Evolutionary conservation across 2,329 filamentous ascomycete species (phyloP).

Genomic region (Ceratocystis papillata): DNA sequence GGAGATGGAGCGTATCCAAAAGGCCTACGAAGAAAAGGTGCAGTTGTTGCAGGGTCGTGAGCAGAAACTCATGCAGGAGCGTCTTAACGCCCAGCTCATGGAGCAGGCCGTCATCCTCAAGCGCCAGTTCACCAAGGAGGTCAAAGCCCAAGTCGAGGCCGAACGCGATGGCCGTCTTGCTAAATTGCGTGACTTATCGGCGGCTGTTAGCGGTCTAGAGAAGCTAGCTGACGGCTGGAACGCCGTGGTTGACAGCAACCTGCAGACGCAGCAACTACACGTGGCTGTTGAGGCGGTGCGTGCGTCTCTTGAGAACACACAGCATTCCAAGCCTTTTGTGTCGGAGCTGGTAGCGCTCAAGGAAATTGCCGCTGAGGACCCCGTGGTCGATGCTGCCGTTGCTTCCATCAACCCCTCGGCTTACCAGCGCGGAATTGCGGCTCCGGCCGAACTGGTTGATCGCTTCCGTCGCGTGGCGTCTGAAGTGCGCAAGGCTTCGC

Average conservation of each 20-base stretch:
- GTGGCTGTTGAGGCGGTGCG: constrained; percentile 91
- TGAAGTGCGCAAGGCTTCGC: constrained; percentile 87
- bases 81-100: constrained; percentile 70
- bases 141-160: constrained; percentile 71
- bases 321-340: constrained; percentile 70
- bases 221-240: constrained; percentile 83
- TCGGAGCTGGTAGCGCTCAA: constrained; percentile 89
- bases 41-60: constrained; percentile 68
- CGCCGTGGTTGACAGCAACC: constrained; percentile 75
- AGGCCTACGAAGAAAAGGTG: constrained; percentile 69
- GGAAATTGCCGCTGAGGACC: constrained; percentile 73
- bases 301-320: constrained; percentile 62
- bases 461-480: constrained; percentile 85
- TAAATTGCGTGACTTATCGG: constrained; percentile 69
- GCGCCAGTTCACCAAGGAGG: constrained; percentile 66
- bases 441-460: constrained; percentile 76
- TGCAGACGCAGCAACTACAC: constrained; percentile 90
- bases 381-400: constrained; percentile 84
- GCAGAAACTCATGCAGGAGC: constrained; percentile 69
- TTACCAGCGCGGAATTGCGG: constrained; percentile 85
- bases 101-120: constrained; percentile 87
- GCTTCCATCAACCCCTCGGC: constrained; percentile 89
- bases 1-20: constrained; percentile 69
- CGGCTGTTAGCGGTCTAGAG: constrained; percentile 72
- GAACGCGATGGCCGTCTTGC: constrained; percentile 80